Base-by-base conservation (phyloP, 345 rosid genomes). In the Eucalyptus sideroxylon region DNA sequence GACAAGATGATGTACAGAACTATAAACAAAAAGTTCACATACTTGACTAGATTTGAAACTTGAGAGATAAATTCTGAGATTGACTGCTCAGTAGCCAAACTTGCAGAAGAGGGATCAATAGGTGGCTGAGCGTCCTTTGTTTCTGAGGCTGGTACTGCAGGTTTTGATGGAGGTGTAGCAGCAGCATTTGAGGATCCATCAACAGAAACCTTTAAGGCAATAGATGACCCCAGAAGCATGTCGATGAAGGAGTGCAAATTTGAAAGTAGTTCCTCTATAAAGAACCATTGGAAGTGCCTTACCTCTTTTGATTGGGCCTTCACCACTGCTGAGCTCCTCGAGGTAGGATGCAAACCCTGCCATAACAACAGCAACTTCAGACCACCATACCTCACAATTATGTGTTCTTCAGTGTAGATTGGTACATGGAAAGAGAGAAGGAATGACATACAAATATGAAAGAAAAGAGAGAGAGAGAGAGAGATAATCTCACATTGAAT, bases 31-130 rank as follows among this genome's bases (percentile, higher is more conserved):
- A 50, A 88, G 72, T 53, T 67, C 86, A 88, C 89, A 60, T 69
- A 97, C 98, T 96, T 96, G 91, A 97, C 97, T 87, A 97, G 97
- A 92, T 94, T 93, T 85, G 98, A 90, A 83, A 96, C 99, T 95
- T 95, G 97, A 37, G 93, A 77, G 89, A 96, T 93, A 90, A 97
- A 96, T 93, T 95, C 96, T 53, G 97, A 94, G 87, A 97, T 93
- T 31, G 98, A 92, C 87, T 95, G 96, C 89, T 95, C 95, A 1
- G 97, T 91, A 86, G 95, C 96, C 91, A 92, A 88, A 87, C 91
- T 82, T 87, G 94, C 72, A 87, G 94, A 60, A 49, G 95, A 91
- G 88, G 93, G 92, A 45, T 94, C 93, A 62, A 91, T 88, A 27
- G 93, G 88, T 89, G 92, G 83, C 62, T 88, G 88, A 23, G 85